Base-by-base conservation (phyloP, 257 asterid species). In the Solanum tacnaense region DNA sequence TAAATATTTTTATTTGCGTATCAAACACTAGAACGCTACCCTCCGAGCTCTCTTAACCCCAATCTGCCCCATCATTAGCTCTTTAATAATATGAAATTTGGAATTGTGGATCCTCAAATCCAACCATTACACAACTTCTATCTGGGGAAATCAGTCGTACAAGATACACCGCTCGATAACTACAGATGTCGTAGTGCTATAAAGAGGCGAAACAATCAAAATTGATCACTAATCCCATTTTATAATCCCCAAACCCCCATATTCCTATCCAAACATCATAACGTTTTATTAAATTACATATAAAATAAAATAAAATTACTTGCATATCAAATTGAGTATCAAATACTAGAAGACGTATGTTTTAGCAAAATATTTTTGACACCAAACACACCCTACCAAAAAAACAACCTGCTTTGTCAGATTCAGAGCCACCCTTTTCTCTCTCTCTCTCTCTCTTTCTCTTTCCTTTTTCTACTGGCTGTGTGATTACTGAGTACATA, bases 371-470 rank as follows among this genome's bases (percentile, higher is more conserved):
- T 71, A 15, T 15, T 31, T 70, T 71, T 71, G 23, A 1, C 23
- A 31, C 83, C 52, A 74, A 36, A 74, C 83, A 36, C 52, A 36
- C 6, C 83, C 49, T 74, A 65, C 32, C 6, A 73, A 21, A 35
- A 34, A 38, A 35, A 36, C 29, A 11, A 23, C 34, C 38, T 15
- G 78, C 16, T 85, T 68, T 85, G 87, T 86, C 88, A 73, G 83
- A 73, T 74, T 86, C 88, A 86, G 88, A 86, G 84, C 84, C 85
- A 86, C 73, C 89, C 29, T 84, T 65, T 49, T 87, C 71, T 87
- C 86, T 75, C 74, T 87, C 76, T 34, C 38, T 84, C 11, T 68
- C 32, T 72, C 88, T 74, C 74, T 87, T 21, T 79, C 25, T 56
- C 65, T 10, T 62, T n/a, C 38, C 76, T 21, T 73, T 86, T 72